Evolutionary conservation across 2,329 filamentous ascomycete genomes (phyloP).

Genomic region (Cytospora schulzeri): DNA sequence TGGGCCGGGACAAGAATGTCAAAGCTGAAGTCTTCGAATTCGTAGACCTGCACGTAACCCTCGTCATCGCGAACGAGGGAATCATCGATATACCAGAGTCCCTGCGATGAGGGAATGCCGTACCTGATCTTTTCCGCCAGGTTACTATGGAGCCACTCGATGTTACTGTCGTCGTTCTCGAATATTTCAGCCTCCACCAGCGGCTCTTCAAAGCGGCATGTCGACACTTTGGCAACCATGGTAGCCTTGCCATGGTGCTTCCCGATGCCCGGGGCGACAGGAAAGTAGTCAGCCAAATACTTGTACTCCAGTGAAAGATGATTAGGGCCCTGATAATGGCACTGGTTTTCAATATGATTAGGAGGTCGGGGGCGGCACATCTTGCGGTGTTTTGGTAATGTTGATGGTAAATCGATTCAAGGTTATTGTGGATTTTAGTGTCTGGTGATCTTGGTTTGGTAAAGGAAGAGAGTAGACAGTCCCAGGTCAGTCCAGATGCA

Average conservation of each 20-base stretch:
- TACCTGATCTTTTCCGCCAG: neutral
- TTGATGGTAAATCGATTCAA: neutral
- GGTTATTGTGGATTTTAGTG: neutral
- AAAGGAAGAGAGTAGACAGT: too few species aligned
- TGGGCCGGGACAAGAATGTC: neutral
- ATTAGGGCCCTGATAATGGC: neutral
- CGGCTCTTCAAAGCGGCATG: neutral
- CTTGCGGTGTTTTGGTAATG: neutral
- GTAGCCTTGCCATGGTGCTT: neutral
- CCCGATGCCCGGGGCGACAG: neutral
- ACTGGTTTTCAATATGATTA: neutral
- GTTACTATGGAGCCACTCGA: neutral
- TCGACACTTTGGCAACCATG: neutral
- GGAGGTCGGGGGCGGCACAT: neutral
- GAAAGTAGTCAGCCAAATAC: neutral
- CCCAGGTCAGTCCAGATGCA: too few species aligned
- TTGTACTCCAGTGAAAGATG: neutral
- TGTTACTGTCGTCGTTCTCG: too few species aligned
- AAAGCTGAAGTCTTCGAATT: neutral
- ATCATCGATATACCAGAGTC: neutral
- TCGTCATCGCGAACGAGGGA: neutral
- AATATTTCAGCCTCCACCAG: neutral
- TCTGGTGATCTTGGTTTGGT: too few species aligned
- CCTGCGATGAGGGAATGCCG: neutral
- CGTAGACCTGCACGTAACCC: neutral